Conservation (phyloP, 495 filamentous ascomycete species). For the Aspergillus taichungensis region DNA sequence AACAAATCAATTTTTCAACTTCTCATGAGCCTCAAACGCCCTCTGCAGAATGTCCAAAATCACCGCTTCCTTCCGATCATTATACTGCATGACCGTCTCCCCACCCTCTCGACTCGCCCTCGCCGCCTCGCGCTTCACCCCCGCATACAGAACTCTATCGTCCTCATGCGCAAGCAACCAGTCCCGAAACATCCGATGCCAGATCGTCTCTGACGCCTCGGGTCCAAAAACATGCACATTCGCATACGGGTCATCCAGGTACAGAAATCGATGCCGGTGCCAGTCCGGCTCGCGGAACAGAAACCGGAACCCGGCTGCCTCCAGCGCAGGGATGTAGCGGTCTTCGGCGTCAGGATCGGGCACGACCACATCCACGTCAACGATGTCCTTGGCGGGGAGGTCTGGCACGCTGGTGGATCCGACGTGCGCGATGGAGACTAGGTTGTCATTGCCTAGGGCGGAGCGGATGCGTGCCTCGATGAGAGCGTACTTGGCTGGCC, state of each 20-base stretch:
- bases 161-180: slow-evolving; percentile 30
- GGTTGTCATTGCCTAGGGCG: slow-evolving; percentile 17
- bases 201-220: slow-evolving; percentile 27
- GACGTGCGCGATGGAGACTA: slow-evolving; percentile 28
- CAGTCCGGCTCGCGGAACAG: slow-evolving; percentile 36
- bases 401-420: slow-evolving; percentile 44
- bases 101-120: slow-evolving; percentile 14
- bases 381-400: slow-evolving; percentile 39
- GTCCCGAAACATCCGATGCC: slow-evolving; percentile 40
- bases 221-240: slow-evolving; percentile 44
- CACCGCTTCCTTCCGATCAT: slow-evolving; percentile 27
- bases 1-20: neutral
- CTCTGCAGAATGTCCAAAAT: slow-evolving; percentile 31
- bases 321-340: slow-evolving; percentile 34
- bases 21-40: slow-evolving; percentile 12
- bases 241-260: slow-evolving; percentile 15
- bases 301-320: slow-evolving; percentile 34
- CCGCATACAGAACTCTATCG: slow-evolving; percentile 31
- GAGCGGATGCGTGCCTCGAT: slow-evolving; percentile 21
- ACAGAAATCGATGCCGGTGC: slow-evolving; percentile 41
- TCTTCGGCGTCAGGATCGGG: slow-evolving; percentile 26
- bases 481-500: slow-evolving; percentile 27
- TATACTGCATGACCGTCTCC: slow-evolving; percentile 32
- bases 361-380: slow-evolving; percentile 43
- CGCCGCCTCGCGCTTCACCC: slow-evolving; percentile 30